Evolutionary conservation across 345 rosid species (phyloP).

Genomic region (Eucalyptus polybractea): DNA sequence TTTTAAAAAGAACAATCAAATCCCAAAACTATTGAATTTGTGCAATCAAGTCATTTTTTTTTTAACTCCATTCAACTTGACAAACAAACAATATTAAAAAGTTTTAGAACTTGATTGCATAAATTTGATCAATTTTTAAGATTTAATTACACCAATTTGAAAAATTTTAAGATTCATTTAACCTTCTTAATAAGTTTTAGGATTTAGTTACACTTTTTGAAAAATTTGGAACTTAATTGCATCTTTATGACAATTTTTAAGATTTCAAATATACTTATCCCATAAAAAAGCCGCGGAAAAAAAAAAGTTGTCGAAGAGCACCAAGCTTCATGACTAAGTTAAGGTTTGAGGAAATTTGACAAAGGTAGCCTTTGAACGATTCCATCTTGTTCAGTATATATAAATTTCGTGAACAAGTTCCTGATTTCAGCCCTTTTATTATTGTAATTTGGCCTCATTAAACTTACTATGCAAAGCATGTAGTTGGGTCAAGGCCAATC

Average conservation of each 20-base stretch:
- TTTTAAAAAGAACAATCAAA: not conserved
- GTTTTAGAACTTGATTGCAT: rapidly evolving
- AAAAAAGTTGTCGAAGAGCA: not conserved
- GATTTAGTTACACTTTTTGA: too few species aligned
- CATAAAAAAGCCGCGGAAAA: not conserved
- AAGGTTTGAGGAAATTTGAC: not conserved
- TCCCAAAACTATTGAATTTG: rapidly evolving
- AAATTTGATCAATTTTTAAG: too few species aligned
- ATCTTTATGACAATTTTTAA: not conserved
- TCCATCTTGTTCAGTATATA: not conserved
- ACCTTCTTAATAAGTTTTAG: rapidly evolving
- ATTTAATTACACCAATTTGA: too few species aligned
- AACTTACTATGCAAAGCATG: not conserved
- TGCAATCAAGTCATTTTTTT: not conserved
- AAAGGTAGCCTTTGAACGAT: not conserved
- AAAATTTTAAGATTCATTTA: rapidly evolving
- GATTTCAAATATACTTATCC: too few species aligned
- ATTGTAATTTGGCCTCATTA: not conserved
- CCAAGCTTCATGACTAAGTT: not conserved
- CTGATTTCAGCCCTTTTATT: not conserved
- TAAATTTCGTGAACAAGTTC: not conserved
- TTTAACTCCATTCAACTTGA: not conserved
- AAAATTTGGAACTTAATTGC: rapidly evolving
- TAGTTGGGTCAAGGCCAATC: not conserved
- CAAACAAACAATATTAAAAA: too few species aligned